phyloP scores from a whole-genome alignment of 345 rosid genomes.

The Pelargonium nanum region DNA sequence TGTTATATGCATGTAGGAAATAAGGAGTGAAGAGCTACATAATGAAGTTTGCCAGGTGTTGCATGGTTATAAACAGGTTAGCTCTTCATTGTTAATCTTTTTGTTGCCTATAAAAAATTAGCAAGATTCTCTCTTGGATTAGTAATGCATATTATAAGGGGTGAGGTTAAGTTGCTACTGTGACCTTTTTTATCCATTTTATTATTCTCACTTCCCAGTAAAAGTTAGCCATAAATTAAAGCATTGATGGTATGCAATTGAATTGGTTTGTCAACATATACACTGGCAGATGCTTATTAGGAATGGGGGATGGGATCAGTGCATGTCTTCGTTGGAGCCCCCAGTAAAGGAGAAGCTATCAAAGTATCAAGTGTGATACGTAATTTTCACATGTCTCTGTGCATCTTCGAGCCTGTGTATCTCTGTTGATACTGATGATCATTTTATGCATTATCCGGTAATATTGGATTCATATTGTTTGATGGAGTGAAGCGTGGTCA shows the following conservation, averaged over 20 bases:
- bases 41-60: constrained; percentile 85
- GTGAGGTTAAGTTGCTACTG: background rate
- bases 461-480: too few species aligned
- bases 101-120: background rate
- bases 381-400: background rate
- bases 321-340: constrained; percentile 72
- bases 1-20: constrained; percentile 46
- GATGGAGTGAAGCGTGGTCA: too few species aligned
- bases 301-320: constrained; percentile 83
- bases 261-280: background rate
- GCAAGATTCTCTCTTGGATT: too few species aligned
- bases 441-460: too few species aligned
- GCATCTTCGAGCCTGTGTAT: too few species aligned
- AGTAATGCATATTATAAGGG: background rate
- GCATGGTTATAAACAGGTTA: constrained; percentile 86
- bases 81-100: background rate
- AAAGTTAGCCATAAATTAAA: too few species aligned
- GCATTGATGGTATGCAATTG: background rate
- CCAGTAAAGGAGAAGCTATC: constrained; percentile 74
- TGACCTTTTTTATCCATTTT: background rate
- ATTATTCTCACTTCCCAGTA: too few species aligned
- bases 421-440: too few species aligned
- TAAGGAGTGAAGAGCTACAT: constrained; percentile 70
- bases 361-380: constrained; percentile 56
- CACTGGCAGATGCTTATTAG: constrained; percentile 68